Conservation (phyloP, 2,329 filamentous ascomycete genomes). For the Cryphonectria parasitica region DNA sequence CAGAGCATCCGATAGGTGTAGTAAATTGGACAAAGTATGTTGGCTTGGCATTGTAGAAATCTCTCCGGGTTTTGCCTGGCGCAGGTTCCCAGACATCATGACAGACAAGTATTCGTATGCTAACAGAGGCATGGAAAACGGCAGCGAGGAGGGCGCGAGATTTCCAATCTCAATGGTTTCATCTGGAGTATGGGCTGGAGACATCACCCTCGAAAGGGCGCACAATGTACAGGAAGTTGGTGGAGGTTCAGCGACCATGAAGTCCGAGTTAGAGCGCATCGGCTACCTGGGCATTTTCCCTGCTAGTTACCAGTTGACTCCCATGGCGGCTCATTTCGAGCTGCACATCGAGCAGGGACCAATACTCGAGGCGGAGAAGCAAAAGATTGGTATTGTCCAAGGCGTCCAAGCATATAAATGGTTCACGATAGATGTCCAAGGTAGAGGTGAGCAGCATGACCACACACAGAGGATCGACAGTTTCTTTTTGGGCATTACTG, state of each 20-base stretch:
- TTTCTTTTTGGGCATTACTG: background rate
- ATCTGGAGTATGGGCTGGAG: conserved; percentile 78
- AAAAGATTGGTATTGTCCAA: conserved; percentile 70
- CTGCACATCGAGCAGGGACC: conserved; percentile 86
- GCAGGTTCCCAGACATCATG: background rate
- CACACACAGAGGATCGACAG: too few relatives aligned
- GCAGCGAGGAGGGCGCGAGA: conserved; percentile 77
- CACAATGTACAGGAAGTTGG: conserved; percentile 65
- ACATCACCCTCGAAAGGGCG: conserved; percentile 63
- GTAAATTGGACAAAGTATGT: conserved; percentile 76
- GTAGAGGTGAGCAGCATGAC: conserved; percentile 45
- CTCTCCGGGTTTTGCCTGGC: background rate
- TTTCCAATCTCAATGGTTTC: conserved; percentile 77
- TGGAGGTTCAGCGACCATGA: conserved; percentile 65
- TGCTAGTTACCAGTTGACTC: conserved; percentile 61
- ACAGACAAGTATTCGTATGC: too few relatives aligned
- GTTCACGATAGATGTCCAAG: conserved; percentile 69
- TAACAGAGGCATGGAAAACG: background rate
- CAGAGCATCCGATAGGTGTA: conserved; percentile 72
- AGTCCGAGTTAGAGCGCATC: conserved; percentile 70
- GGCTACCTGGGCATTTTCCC: conserved; percentile 66
- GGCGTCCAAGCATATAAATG: conserved; percentile 78
- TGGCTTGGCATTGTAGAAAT: background rate
- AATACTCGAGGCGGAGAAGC: conserved; percentile 65
- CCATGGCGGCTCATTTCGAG: conserved; percentile 79